phyloP scores from a whole-genome alignment of 2,329 filamentous ascomycete genomes.

The Cordyceps cateniannulata region DNA sequence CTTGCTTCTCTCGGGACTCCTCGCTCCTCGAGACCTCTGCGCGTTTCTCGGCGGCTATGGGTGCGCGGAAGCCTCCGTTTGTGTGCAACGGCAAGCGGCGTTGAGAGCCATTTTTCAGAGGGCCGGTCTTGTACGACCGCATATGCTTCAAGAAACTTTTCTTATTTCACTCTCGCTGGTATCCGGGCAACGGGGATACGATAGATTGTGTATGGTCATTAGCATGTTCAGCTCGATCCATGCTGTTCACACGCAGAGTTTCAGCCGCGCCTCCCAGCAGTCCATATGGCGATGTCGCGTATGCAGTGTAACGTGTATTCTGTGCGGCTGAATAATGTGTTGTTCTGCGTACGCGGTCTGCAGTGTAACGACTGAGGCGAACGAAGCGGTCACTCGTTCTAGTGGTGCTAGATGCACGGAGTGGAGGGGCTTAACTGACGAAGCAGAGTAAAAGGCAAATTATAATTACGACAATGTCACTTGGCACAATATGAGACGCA shows the following conservation, averaged over 20 bases:
- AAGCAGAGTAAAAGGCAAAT: not conserved
- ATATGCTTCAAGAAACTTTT: not conserved
- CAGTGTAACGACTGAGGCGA: not conserved
- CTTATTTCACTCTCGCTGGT: not conserved
- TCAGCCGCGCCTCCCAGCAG: not conserved
- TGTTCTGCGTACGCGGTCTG: not conserved
- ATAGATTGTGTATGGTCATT: not conserved
- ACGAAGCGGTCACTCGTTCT: not conserved
- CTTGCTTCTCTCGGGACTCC: not conserved
- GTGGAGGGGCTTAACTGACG: too few species aligned
- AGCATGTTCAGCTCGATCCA: not conserved
- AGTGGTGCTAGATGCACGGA: too few species aligned
- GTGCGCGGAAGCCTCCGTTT: not conserved
- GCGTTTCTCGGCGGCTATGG: not conserved
- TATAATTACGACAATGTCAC: too few species aligned
- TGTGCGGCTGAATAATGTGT: not conserved
- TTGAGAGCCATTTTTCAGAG: not conserved
- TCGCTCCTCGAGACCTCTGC: too few species aligned
- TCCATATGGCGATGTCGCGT: not conserved
- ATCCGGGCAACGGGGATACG: not conserved
- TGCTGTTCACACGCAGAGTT: not conserved
- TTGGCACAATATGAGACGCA: not conserved
- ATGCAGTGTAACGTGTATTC: not conserved
- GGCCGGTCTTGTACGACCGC: not conserved
- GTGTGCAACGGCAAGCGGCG: not conserved